Evolutionary conservation across 805 yeast genomes (phyloP), one percentile per base, ranked within the genome.

Genomic region (Saturnispora dispora): DNA sequence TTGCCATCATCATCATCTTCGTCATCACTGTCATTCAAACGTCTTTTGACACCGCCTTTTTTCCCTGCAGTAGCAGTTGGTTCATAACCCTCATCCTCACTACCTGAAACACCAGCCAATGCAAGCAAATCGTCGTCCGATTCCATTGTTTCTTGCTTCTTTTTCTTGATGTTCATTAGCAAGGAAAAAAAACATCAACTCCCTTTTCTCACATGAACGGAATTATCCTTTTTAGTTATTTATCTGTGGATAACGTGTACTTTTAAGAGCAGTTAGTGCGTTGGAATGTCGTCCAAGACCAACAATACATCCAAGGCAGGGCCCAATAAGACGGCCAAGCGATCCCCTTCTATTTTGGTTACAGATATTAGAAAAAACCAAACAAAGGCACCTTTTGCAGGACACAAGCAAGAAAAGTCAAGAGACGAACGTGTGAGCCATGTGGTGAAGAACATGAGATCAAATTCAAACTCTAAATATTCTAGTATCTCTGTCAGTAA

Each of bases 261-360:
- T 30, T 30, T 11, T 30, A 30, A 2, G 2, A 30, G 33, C 33
- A 30, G 10, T 30, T 30, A 8, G 33, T 13, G 33, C 10, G 15
- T 13, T 9, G 18, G 23, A 44, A 44, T 30, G 40, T 23, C 50
- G 5, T 33, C 32, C n/a, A 20, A 23, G 33, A 18, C 40, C 11
- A 23, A 9, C 17, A 37, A 17, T 10, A 17, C 33, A n/a, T 46
- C 44, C 1, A 22, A 36, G 44, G 4, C 25, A 4, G 8, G 37
- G 13, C 25, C 25, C 27, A 33, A 20, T 18, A 47, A 40, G 15
- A 48, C 51, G 13, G 88, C 96, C 13, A 87, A 86, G 60, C 70
- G 97, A 59, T 87, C 96, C 30, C 97, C 98, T 10, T 87, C 96
- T 1, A 90, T 90, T 61, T 74, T 90, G 52, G 98, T 90, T 37